Percentiles rank a stretch among this genome's conserved stretches.
Evolutionary conservation across 352 stramenopile species (phyloP).

Genomic region (Globisporangium cystogenes): DNA sequence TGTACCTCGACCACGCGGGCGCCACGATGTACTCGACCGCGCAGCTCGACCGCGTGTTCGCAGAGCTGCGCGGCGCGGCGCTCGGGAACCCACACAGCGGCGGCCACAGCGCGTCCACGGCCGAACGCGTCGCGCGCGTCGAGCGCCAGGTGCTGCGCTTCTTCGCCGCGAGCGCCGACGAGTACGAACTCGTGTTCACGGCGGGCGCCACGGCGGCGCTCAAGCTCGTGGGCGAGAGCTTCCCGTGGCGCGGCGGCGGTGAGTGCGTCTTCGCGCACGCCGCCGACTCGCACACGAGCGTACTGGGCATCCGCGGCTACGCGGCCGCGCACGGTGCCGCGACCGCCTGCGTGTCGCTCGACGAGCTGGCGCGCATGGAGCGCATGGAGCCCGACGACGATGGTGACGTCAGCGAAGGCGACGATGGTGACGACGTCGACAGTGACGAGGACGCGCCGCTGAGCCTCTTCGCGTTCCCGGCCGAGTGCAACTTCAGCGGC

Average conservation of each 20-base stretch:
- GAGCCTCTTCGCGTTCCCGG: conserved; percentile 63
- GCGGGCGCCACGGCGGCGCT: conserved; percentile 74
- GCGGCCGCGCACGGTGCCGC: conserved; percentile 21
- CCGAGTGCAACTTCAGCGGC: conserved; percentile 78
- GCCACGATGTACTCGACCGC: conserved; percentile 69
- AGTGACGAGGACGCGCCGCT: conserved; percentile 4
- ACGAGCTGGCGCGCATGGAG: conserved; percentile 34
- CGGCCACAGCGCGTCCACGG: conserved; percentile 26
- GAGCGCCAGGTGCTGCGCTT: conserved; percentile 53
- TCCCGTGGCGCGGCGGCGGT: conserved; percentile 53
- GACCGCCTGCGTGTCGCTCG: conserved; percentile 26
- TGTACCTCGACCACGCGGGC: conserved; percentile 85
- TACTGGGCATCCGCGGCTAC: conserved; percentile 56
- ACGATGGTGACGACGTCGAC: neutral
- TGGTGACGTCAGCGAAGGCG: no score
- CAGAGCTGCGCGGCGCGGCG: conserved; percentile 40
- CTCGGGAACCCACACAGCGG: conserved; percentile 73
- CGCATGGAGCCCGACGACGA: no score
- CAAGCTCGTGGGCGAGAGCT: conserved; percentile 79
- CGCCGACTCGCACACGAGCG: conserved; percentile 69
- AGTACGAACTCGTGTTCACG: conserved; percentile 84
- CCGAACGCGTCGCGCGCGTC: conserved; percentile 33
- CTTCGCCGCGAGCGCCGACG: conserved; percentile 56
- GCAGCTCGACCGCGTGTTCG: conserved; percentile 49
- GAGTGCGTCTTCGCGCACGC: conserved; percentile 55